Evolutionary conservation across 768 basidiomycete species (phyloP), one percentile per base, ranked within the genome.

Genomic region (Suillus clintonianus): DNA sequence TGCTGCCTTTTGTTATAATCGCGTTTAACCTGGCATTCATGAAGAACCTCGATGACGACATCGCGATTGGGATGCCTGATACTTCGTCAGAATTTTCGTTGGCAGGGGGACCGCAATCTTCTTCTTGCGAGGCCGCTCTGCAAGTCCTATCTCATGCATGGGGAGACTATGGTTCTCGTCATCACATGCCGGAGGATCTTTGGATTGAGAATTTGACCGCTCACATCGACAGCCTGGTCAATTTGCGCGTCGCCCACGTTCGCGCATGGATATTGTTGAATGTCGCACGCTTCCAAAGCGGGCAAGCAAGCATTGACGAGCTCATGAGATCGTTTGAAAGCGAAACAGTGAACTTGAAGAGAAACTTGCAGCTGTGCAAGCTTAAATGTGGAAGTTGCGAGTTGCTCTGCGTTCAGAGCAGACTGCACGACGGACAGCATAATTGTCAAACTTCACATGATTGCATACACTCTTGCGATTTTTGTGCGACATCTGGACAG

Each of bases 21-120:
- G 2, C 30, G n/a, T 53, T 42, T 50, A 56, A 61, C 32, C 5
- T 62, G 37, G 54, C 61, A 8, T 30, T 24, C n/a, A 0, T 57
- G 0, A 41, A 86, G 86, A 86, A 86, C 67, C 68, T 86, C 53
- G 86, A 88, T 62, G 84, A 81, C 11, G 83, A 85, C 58, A 50
- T 69, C 8, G 62, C 72, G 1, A 74, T 87, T n/a, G 75, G 78
- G 1, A 58, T 66, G 13, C 66, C 71, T 5, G 84, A 85, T 65
- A 78, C 78, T 6, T n/a, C 62, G 1, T 59, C 78, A 8, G 68
- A 68, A 4, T 80, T 85, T 59, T 80, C 76, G 68, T 70, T 77
- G n/a, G 39, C 61, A 4, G 61, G 64, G 19, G 68, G 69, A 0
- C n/a, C 34, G 6, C 62, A 72, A 34, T 60, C 67, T 3, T 27